phyloP scores from a whole-genome alignment of 2,329 filamentous ascomycete species.

The Onygenales sp. region DNA sequence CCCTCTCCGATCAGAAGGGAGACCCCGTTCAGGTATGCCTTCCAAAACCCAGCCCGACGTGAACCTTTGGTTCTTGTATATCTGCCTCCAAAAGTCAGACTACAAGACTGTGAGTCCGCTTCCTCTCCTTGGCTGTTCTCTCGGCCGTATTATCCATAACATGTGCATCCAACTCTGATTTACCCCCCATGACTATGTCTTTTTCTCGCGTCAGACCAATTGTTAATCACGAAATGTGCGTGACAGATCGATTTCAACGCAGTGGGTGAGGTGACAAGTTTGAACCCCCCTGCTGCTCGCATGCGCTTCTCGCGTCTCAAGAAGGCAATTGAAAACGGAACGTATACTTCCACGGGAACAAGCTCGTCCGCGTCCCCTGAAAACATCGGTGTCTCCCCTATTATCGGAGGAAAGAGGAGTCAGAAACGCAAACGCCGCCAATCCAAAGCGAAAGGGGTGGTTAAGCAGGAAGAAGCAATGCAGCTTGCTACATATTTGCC shows the following conservation, averaged over 20 bases:
- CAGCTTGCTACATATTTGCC: neutral
- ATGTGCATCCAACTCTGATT: neutral
- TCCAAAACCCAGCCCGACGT: slow-evolving; percentile 30
- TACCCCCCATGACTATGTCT: neutral
- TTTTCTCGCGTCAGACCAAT: neutral
- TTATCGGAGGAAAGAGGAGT: neutral
- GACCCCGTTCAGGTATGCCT: slow-evolving; percentile 21
- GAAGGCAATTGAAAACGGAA: slow-evolving; percentile 15
- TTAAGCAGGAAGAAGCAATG: neutral
- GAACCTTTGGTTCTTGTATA: slow-evolving; percentile 34
- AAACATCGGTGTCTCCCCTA: neutral
- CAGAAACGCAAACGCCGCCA: neutral
- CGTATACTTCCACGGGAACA: neutral
- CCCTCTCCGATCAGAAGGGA: neutral
- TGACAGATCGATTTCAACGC: slow-evolving; percentile 31
- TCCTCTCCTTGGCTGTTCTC: neutral
- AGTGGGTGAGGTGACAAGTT: slow-evolving; percentile 22
- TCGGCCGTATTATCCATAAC: neutral
- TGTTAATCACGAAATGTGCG: neutral
- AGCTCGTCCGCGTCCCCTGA: neutral
- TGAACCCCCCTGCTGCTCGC: slow-evolving; percentile 29
- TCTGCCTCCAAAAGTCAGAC: slow-evolving; percentile 31
- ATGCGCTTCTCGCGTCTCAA: slow-evolving; percentile 31
- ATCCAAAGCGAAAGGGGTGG: neutral
- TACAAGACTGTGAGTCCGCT: slow-evolving; percentile 25